phyloP scores from a whole-genome alignment of 1,284 basidiomycete species.

The Termitomyces sp. region DNA sequence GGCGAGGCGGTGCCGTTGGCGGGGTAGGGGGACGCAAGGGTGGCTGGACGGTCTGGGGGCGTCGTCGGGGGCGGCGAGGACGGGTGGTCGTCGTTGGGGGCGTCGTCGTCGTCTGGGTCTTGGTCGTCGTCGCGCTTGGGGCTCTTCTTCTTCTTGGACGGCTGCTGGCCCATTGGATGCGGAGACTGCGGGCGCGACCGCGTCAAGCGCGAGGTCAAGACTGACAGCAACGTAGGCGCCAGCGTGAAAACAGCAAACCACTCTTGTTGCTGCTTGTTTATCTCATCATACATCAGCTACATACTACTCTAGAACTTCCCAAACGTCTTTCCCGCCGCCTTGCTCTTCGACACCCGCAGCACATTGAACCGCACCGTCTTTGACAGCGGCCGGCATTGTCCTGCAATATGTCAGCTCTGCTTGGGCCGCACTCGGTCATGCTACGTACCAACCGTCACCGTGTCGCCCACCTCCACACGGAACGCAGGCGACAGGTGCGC shows the following conservation, averaged over 20 bases:
- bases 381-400: conserved; percentile 98
- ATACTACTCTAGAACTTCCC: conserved; percentile 76
- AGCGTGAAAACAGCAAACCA: conserved; percentile 40
- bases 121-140: conserved; percentile 42
- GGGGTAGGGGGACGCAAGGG: conserved; percentile 33
- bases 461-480: conserved; percentile 92
- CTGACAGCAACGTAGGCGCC: conserved; percentile 76
- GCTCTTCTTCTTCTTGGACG: conserved; percentile 73
- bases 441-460: conserved; percentile 88
- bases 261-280: conserved; percentile 23
- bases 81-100: conserved; percentile 28
- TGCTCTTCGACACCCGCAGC: conserved; percentile 86
- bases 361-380: conserved; percentile 99
- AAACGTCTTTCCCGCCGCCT: conserved; percentile 85
- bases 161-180: conserved; percentile 73
- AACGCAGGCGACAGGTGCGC: conserved; percentile 98
- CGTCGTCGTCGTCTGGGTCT: conserved; percentile 29
- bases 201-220: conserved; percentile 62
- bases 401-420: too few relatives aligned
- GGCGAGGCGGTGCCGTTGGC: conserved; percentile 21
- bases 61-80: conserved; percentile 27
- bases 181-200: conserved; percentile 69
- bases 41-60: conserved; percentile 27
- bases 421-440: too few relatives aligned
- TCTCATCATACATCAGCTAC: neutral